Evolutionary conservation across 768 basidiomycete species (phyloP).

Genomic region (Boletus bicolor): DNA sequence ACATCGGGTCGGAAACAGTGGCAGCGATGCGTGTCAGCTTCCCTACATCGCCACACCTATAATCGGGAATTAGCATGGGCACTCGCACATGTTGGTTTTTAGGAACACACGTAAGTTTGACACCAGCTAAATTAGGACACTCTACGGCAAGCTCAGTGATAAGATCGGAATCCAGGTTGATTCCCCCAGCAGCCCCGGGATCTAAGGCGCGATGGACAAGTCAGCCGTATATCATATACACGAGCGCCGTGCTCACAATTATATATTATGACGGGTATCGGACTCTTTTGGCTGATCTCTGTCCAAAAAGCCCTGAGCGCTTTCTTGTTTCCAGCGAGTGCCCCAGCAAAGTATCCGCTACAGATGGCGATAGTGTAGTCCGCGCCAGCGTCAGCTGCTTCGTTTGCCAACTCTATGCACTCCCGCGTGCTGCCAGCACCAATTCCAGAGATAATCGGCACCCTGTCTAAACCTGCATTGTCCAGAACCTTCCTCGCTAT

Average conservation of each 20-base stretch:
- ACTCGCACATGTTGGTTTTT: background rate
- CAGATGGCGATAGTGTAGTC: slow-evolving; percentile 84
- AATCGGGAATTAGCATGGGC: slow-evolving; percentile 7
- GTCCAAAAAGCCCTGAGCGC: slow-evolving; percentile 79
- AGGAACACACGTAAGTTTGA: slow-evolving; percentile 79
- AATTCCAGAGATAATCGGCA: slow-evolving; percentile 80
- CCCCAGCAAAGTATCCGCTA: slow-evolving; percentile 85
- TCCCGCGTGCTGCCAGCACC: slow-evolving; percentile 82
- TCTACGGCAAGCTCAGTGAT: slow-evolving; percentile 76
- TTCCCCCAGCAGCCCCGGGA: slow-evolving; percentile 84
- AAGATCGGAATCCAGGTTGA: slow-evolving; percentile 88
- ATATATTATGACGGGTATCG: slow-evolving; percentile 86
- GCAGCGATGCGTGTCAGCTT: slow-evolving; percentile 85
- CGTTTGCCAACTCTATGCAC: slow-evolving; percentile 68
- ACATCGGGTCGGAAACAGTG: slow-evolving; percentile 54
- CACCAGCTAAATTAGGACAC: slow-evolving; percentile 76
- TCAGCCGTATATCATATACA: background rate
- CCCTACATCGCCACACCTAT: slow-evolving; percentile 86
- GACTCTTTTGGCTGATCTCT: slow-evolving; percentile 75
- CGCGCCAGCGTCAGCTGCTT: slow-evolving; percentile 82
- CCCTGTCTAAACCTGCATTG: slow-evolving; percentile 48
- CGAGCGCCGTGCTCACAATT: slow-evolving; percentile 55
- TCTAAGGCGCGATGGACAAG: slow-evolving; percentile 39
- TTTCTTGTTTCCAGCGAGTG: slow-evolving; percentile 51
- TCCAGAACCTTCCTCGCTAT: slow-evolving; percentile 73